Conservation (phyloP, 805 yeast species). For the Hanseniaspora taiwanica region DNA sequence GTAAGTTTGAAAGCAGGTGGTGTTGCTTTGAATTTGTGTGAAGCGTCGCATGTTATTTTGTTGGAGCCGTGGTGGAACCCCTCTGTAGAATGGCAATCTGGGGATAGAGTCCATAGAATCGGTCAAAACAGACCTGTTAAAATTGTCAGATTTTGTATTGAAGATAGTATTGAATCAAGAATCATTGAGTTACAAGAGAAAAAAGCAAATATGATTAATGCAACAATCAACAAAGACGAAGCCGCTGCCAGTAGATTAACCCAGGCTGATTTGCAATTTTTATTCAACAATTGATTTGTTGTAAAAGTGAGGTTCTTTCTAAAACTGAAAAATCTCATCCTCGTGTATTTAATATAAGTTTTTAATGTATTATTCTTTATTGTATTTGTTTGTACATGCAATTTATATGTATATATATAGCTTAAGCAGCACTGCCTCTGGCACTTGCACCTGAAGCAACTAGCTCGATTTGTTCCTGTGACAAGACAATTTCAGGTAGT, state of each 20-base stretch:
- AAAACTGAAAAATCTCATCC: too few species aligned
- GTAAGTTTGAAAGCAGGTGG: constrained; percentile 98
- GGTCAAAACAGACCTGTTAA: constrained; percentile 93
- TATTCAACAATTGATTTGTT: constrained; percentile 73
- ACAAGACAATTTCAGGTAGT: constrained; percentile 46
- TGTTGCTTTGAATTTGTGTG: constrained; percentile 91
- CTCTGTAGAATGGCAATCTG: constrained; percentile 95
- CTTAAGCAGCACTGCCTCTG: constrained; percentile 44
- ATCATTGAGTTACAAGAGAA: constrained; percentile 93
- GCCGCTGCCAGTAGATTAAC: constrained; percentile 80
- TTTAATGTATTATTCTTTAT: not conserved
- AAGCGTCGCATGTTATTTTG: constrained; percentile 91
- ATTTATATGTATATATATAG: not conserved
- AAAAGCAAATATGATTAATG: constrained; percentile 96
- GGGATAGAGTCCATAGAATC: constrained; percentile 95
- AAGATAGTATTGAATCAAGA: constrained; percentile 92
- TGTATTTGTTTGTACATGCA: too few species aligned
- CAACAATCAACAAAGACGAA: constrained; percentile 87
- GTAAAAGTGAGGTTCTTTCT: too few species aligned
- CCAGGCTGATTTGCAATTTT: constrained; percentile 88
- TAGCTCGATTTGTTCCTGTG: constrained; percentile 43
- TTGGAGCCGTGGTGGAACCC: constrained; percentile 99
- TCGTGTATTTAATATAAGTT: too few species aligned
- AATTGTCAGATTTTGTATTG: constrained; percentile 85
- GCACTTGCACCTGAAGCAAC: constrained; percentile 60